phyloP scores from a whole-genome alignment of 2,329 filamentous ascomycete species.

The Colletotrichum graminicola region DNA sequence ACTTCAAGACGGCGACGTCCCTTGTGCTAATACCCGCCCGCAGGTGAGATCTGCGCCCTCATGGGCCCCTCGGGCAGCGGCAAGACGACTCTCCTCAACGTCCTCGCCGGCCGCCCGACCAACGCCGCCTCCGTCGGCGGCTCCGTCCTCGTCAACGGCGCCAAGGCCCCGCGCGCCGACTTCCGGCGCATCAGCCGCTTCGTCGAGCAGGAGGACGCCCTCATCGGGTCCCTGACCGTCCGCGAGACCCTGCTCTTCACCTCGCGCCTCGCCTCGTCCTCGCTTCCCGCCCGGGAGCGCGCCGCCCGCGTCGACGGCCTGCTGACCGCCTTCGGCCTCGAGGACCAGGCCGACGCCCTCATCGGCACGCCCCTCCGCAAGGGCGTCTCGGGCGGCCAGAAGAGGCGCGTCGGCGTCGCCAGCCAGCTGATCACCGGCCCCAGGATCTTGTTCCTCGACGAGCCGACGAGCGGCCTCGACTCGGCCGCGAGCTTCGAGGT shows the following conservation, averaged over 20 bases:
- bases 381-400: constrained; percentile 88
- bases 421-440: constrained; percentile 85
- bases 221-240: constrained; percentile 85
- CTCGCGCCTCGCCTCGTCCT: constrained; percentile 71
- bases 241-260: constrained; percentile 84
- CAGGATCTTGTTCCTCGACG: constrained; percentile 84
- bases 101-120: constrained; percentile 74
- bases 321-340: constrained; percentile 79
- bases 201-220: constrained; percentile 89
- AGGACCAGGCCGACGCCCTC: constrained; percentile 75
- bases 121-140: constrained; percentile 66
- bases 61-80: constrained; percentile 83
- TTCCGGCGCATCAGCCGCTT: constrained; percentile 79
- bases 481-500: constrained; percentile 83
- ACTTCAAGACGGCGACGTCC: neutral
- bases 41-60: constrained; percentile 79
- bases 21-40: neutral
- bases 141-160: constrained; percentile 73
- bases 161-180: constrained; percentile 60
- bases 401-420: constrained; percentile 82
- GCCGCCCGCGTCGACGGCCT: constrained; percentile 72
- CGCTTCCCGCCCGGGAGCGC: constrained; percentile 11
- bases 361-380: constrained; percentile 87
- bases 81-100: constrained; percentile 87
- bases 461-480: constrained; percentile 87